Base-by-base conservation (phyloP, 2,329 filamentous ascomycete genomes). In the Colletotrichum tanaceti region DNA sequence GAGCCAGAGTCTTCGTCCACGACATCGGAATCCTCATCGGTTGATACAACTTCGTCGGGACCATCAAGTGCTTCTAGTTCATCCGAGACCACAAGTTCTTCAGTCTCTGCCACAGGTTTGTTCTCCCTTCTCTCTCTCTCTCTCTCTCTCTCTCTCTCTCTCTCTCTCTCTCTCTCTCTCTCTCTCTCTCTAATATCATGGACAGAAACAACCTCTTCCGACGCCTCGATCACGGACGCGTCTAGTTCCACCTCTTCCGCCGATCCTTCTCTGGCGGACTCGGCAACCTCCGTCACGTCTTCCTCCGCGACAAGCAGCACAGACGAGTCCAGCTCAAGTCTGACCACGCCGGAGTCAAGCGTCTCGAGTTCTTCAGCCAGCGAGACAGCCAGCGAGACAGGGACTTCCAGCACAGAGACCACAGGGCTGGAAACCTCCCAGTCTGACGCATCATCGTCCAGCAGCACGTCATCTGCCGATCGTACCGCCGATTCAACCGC, bases 21-120 rank as follows among this genome's bases (percentile, higher is more conserved):
- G 20, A 13, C 18, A 5, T n/a, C 44, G n/a, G 32, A 35, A 35
- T 10, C 32, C 32, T 35, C 32, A 18, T 41, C 44, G n/a, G n/a
- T 2, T 35, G 49, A 9, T 35, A 55, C 52, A 5, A 39, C 52
- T 2, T 4, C 24, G 2, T 41, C 35, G 1, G n/a, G 11, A 3
- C 10, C 52, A 18, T 10, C 52, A 5, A 24, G 35, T 1, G 13
- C 35, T 11, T 18, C 35, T 10, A 24, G 20, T 20, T 24, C 18
- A 35, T 61, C 58, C 2, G 58, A 52, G 22, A n/a, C 10, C 16
- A 10, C 47, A 1, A 43, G 9, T 11, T 43, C 46, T 18, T 14
- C 43, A 24, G 43, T 10, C 5, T 46, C 54, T 13, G 18, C 38
- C 14, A 44, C 39, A 11, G n/a, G 65, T 52, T 35, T 50, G 63